A percentile compares a stretch with the other conserved stretches of the same genome.
These are phyloP conservation scores for Ceratocystis cacaofunesta DNA, from an alignment of 2,329 filamentous ascomycete genomes.

Conservation along the genomic window DNA sequence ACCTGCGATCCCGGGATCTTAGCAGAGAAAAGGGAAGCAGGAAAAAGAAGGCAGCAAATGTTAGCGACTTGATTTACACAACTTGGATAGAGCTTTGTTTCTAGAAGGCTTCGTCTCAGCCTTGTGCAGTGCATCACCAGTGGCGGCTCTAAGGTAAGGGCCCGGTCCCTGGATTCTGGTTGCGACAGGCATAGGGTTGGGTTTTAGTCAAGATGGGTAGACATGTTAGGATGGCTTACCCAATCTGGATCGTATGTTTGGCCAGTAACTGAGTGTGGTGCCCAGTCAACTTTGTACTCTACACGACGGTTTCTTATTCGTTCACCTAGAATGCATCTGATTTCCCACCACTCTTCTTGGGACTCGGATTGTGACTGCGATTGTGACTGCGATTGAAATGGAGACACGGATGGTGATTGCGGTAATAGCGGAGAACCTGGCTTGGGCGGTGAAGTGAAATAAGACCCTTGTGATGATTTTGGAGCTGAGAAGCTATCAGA, in stretches of 20 bases:
- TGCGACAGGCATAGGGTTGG: slow-evolving; percentile 10
- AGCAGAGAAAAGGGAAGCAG: not conserved
- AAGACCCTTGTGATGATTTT: not conserved
- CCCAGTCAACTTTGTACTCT: slow-evolving; percentile 16
- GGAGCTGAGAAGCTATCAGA: not conserved
- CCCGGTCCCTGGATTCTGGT: not conserved
- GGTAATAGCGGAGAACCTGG: not conserved
- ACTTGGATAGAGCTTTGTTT: not conserved
- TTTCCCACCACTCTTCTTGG: slow-evolving; percentile 14
- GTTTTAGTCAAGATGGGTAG: not conserved
- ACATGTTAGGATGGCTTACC: slow-evolving; percentile 7
- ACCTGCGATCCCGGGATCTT: slow-evolving; percentile 4
- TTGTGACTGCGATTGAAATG: not conserved
- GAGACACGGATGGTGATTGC: not conserved
- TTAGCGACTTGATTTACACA: not conserved
- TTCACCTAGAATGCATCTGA: slow-evolving; percentile 12
- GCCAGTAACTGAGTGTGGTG: slow-evolving; percentile 12
- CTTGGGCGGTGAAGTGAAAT: not conserved
- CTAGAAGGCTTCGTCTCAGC: slow-evolving; percentile 1
- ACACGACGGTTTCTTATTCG: slow-evolving; percentile 2
- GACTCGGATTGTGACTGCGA: slow-evolving; percentile 2
- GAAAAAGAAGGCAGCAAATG: not conserved
- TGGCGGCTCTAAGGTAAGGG: not conserved
- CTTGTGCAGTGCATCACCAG: slow-evolving; percentile 2
- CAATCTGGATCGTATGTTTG: slow-evolving; percentile 14